Evolutionary conservation across 2,329 filamentous ascomycete genomes (phyloP).

Genomic region (Blumeria graminis): DNA sequence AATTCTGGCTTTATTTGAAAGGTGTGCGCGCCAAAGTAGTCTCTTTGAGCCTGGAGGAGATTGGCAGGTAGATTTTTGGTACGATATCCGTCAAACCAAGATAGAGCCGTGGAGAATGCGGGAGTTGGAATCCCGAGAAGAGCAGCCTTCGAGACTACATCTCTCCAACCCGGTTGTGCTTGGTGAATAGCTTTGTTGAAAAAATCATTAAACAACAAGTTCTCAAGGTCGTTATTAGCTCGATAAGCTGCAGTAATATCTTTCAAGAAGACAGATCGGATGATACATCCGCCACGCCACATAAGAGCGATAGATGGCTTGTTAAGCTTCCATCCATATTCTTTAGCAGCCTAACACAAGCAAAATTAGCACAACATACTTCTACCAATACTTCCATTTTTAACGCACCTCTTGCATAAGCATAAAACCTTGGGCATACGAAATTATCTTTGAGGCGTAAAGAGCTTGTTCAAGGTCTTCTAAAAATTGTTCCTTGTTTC

Average conservation of each 20-base stretch:
- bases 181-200: conserved; percentile 99
- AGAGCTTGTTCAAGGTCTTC: conserved; percentile 96
- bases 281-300: conserved; percentile 99
- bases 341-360: conserved; percentile 51
- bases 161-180: conserved; percentile 79
- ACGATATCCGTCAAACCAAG: conserved; percentile 97
- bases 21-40: conserved; percentile 95
- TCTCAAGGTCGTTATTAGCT: conserved; percentile 81
- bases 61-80: conserved; percentile 94
- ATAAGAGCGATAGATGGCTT: conserved; percentile 99
- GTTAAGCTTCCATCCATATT: conserved; percentile 97
- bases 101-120: conserved; percentile 87
- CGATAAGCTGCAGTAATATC: conserved; percentile 97
- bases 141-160: conserved; percentile 75
- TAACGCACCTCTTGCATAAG: conserved; percentile 78
- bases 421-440: conserved; percentile 99
- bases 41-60: conserved; percentile 93
- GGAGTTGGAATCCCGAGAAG: conserved; percentile 89
- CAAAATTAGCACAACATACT: too few relatives aligned
- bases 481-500: conserved; percentile 81
- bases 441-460: conserved; percentile 99
- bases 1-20: conserved; percentile 68
- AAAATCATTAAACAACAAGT: conserved; percentile 96
- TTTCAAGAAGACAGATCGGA: conserved; percentile 98
- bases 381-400: background rate